These are phyloP conservation scores for Trichophyton schoenleinii DNA, from an alignment of 2,329 filamentous ascomycete species.

Conservation along the genomic window DNA sequence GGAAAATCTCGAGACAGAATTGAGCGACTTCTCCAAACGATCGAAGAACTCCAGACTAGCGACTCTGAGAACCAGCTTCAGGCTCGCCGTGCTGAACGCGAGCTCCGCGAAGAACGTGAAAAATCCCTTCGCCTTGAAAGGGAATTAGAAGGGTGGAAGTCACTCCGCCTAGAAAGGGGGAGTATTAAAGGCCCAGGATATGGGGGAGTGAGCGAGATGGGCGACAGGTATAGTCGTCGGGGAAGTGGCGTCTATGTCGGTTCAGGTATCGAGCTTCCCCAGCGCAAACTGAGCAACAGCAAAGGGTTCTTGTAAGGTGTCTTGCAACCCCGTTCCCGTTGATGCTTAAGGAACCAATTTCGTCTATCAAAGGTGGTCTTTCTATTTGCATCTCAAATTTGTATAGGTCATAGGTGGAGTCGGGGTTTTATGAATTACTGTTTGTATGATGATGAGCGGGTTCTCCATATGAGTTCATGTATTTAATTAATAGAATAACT, in stretches of 20 bases:
- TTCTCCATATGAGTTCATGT: neutral
- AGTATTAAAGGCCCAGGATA: conserved; percentile 21
- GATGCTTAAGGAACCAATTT: neutral
- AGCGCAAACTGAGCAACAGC: conserved; percentile 58
- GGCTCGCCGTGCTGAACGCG: conserved; percentile 74
- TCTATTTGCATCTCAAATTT: neutral
- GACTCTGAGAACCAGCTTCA: conserved; percentile 72
- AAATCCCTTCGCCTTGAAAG: conserved; percentile 69
- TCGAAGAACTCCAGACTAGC: conserved; percentile 83
- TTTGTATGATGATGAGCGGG: neutral
- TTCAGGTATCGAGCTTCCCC: conserved; percentile 42
- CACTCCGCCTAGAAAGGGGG: conserved; percentile 51
- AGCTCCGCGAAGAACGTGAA: conserved; percentile 79
- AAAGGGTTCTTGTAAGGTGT: conserved; percentile 58
- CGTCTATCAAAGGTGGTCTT: neutral
- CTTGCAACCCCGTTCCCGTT: neutral
- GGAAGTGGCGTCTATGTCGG: conserved; percentile 29
- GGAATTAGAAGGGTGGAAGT: conserved; percentile 73
- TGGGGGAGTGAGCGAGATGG: conserved; percentile 26
- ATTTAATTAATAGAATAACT: neutral
- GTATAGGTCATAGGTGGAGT: neutral
- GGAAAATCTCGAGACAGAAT: conserved; percentile 78
- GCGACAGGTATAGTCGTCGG: conserved; percentile 24
- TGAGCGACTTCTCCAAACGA: conserved; percentile 75
- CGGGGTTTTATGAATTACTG: neutral